A percentile compares a stretch with the other conserved stretches of the same genome.
These are phyloP conservation scores for Ceratobasidium sp. DNA, from an alignment of 1,284 basidiomycete species.

Conservation along the genomic window DNA sequence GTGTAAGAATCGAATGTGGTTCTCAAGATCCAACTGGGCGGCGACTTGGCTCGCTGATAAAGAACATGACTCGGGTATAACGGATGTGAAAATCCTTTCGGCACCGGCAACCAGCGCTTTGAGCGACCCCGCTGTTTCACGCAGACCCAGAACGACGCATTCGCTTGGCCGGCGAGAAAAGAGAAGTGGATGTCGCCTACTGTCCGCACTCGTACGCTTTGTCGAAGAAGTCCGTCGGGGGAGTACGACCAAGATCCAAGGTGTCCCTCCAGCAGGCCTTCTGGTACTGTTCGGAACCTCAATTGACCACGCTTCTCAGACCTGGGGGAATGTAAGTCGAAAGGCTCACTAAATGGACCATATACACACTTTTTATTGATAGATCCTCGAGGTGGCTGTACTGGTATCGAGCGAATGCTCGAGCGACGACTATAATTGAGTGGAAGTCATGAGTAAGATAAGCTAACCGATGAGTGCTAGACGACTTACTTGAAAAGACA, in stretches of 20 bases:
- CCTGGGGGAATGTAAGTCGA: not conserved
- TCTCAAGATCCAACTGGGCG: not conserved
- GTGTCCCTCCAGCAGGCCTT: not conserved
- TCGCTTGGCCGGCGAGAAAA: not conserved
- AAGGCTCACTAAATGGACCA: too few relatives aligned
- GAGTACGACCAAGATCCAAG: not conserved
- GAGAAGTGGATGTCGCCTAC: conserved; percentile 10
- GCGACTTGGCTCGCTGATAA: not conserved
- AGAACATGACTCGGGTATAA: not conserved
- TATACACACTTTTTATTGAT: too few relatives aligned
- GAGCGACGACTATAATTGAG: too few relatives aligned
- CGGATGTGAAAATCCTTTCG: not conserved
- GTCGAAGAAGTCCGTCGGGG: not conserved
- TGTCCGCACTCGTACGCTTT: not conserved
- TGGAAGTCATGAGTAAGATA: too few relatives aligned
- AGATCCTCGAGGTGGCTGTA: too few relatives aligned
- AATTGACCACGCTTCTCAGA: not conserved
- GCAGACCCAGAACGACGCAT: not conserved
- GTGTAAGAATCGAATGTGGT: not conserved
- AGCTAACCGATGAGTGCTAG: too few relatives aligned
- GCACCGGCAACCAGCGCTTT: not conserved
- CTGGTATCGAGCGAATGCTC: too few relatives aligned
- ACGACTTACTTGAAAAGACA: too few relatives aligned
- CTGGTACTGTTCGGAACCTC: not conserved
- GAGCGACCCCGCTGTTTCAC: not conserved